Evolutionary conservation across 148 eudicot species (phyloP), one percentile per base, ranked within the genome.

Genomic region (Limonium bicolor): DNA sequence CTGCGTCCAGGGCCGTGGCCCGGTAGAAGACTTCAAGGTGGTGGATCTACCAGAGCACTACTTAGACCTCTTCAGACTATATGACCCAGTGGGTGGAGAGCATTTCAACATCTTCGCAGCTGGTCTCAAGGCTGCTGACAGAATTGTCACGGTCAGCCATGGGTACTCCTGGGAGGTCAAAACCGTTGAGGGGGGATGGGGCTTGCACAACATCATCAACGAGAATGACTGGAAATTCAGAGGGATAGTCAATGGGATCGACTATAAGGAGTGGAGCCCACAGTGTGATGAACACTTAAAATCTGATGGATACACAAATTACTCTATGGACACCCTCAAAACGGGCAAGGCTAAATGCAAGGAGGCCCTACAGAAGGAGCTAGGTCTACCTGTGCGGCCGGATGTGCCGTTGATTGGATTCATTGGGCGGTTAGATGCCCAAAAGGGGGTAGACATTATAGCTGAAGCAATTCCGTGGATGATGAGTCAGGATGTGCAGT

Each of bases 161-260:
- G 95, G 95, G 23, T 92, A 92, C 52, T 70, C 99, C 5, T 64
- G 95, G 99, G 99, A 92, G 66, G 63, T 92, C 20, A 92, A 76
- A 64, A 92, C 99, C 3, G 35, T 43, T 2, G 94, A 92, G 54
- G 99, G 99, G 6, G 99, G 99, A 15, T 92, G 99, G 99, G 99
- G 99, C 37, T 67, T 92, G 36, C 74, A 81, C 37, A 58, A 60
- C 6, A 69, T 78, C 55, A 81, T 81, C 11, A 85, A 71, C 9
- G 99, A 92, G 46, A 81, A 57, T 4, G 78, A 81, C 43, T 92
- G 99, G 99, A 92, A 92, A 53, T n/a, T 92, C 6, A 62, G 67
- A 35, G 99, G 99, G 18, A 84, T 92, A 21, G 95, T 92, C 26
- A 92, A 92, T 33, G 99, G 95, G 2, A 78, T 92, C 9, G 95